These are phyloP conservation scores for Zopfia rhizophila DNA, from an alignment of 2,329 filamentous ascomycete species.

Conservation along the genomic window DNA sequence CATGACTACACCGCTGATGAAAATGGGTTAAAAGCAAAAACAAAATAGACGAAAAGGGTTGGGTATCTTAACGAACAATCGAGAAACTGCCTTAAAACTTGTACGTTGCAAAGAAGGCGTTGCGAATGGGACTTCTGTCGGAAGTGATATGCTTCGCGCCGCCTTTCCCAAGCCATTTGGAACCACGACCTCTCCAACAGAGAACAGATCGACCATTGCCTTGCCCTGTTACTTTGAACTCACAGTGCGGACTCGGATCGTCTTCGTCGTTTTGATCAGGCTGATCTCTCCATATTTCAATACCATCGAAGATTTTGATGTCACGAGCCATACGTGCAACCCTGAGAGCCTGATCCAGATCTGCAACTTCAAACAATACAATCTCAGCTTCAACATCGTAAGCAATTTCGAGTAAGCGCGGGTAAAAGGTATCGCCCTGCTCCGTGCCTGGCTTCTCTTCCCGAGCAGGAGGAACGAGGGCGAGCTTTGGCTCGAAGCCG, in stretches of 20 bases:
- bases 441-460: slow-evolving; percentile 30
- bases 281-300: slow-evolving; percentile 79
- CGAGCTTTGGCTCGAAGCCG: slow-evolving; percentile 81
- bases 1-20: slow-evolving; percentile 4
- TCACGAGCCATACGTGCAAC: slow-evolving; percentile 63
- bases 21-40: too few species aligned
- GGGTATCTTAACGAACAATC: too few species aligned
- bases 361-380: slow-evolving; percentile 77
- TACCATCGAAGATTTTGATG: slow-evolving; percentile 43
- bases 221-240: slow-evolving; percentile 45
- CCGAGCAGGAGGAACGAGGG: slow-evolving; percentile 67
- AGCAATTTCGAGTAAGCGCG: slow-evolving; percentile 68
- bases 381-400: slow-evolving; percentile 61
- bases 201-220: slow-evolving; percentile 58
- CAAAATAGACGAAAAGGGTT: too few species aligned
- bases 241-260: slow-evolving; percentile 9
- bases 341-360: slow-evolving; percentile 72
- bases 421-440: slow-evolving; percentile 72
- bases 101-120: too few species aligned
- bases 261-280: slow-evolving; percentile 22
- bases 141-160: too few species aligned
- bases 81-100: too few species aligned
- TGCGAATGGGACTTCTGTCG: too few species aligned
- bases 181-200: slow-evolving; percentile 50
- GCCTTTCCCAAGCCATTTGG: slow-evolving; percentile 36